Base-by-base conservation (phyloP, 106 monocot genomes). In the Agapanthus africanus region DNA sequence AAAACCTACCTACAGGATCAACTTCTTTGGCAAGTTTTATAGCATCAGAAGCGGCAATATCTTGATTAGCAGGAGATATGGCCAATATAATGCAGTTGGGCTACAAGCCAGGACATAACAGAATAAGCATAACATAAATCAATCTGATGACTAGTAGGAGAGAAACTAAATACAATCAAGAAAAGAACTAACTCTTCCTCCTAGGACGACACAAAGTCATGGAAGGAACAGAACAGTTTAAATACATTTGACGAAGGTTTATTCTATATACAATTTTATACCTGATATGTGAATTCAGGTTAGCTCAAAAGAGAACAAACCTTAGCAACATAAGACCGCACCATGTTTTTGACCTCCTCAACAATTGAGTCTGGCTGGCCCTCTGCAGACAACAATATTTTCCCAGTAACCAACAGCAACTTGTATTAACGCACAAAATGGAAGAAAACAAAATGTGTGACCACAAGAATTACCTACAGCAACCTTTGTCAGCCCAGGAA, bases 31-130 rank as follows among this genome's bases (percentile, higher is more conserved):
- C 97, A 84, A 97, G 80, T 57, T 97, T 97, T 71, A 97, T 97
- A 46, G 97, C 97, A 84, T 97, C 97, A 61, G 97, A 97, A 70
- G 97, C 92, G 42, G 97, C 97, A 74, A 97, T 97, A 78, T 97
- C 97, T 90, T 97, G 97, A 78, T 97, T 92, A 22, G 97, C 97
- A 76, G 97, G 97, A 63, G 97, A 97, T 73, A 97, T 97, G 33
- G 97, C 97, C 66, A 97, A 50, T 65, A 97, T 97, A 72, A 97
- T 90, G 73, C 80, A 79, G 64, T 92, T 97, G 62, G 97, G 97
- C 97, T 97, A 67, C 39, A 79, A 67, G 67, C 40, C 18, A 47
- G 18, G 46, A 22, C 39, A 64, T 37, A 44, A 65, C 14, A 59
- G 19, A 0, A 44, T n/a, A 37, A 70, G 14, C 16, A 50, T 7